A percentile compares a stretch with the other conserved stretches of the same genome.
These are phyloP conservation scores for Saturnispora serradocipensis DNA, from an alignment of 805 yeast genomes.

Conservation along the genomic window DNA sequence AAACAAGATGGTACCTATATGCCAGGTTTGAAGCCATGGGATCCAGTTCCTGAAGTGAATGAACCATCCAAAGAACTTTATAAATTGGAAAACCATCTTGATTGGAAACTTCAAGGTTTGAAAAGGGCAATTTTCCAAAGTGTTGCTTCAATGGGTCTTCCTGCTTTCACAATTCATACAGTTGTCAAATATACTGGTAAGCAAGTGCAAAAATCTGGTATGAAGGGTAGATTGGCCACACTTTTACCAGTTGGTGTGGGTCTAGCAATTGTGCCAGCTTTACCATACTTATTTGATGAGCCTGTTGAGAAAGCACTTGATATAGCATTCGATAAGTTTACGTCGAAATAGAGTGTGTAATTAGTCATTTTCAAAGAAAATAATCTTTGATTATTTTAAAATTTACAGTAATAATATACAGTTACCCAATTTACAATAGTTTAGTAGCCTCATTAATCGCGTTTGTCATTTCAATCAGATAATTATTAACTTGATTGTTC, in stretches of 20 bases:
- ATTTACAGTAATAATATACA: background rate
- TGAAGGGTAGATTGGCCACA: slow-evolving; percentile 38
- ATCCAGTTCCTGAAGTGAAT: slow-evolving; percentile 35
- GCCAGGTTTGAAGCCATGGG: slow-evolving; percentile 64
- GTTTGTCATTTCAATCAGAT: slow-evolving; percentile 43
- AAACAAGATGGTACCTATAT: slow-evolving; percentile 54
- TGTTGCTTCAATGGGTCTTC: slow-evolving; percentile 78
- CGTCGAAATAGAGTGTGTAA: background rate
- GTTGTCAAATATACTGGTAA: slow-evolving; percentile 61
- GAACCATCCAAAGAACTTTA: slow-evolving; percentile 30
- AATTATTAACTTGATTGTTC: slow-evolving; percentile 45
- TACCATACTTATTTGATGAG: slow-evolving; percentile 74
- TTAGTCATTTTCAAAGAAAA: background rate
- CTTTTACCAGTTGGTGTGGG: slow-evolving; percentile 80
- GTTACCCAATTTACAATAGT: background rate
- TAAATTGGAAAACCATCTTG: slow-evolving; percentile 32
- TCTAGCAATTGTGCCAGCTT: slow-evolving; percentile 62
- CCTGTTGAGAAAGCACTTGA: slow-evolving; percentile 71
- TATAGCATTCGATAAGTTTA: slow-evolving; percentile 37
- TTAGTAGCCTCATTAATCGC: slow-evolving; percentile 14
- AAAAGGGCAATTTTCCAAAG: slow-evolving; percentile 76
- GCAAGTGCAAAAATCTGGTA: slow-evolving; percentile 44
- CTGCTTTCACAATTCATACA: slow-evolving; percentile 78
- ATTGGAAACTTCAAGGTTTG: slow-evolving; percentile 56
- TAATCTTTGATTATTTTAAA: background rate